phyloP scores from a whole-genome alignment of 345 rosid species.

The Murraya paniculata region DNA sequence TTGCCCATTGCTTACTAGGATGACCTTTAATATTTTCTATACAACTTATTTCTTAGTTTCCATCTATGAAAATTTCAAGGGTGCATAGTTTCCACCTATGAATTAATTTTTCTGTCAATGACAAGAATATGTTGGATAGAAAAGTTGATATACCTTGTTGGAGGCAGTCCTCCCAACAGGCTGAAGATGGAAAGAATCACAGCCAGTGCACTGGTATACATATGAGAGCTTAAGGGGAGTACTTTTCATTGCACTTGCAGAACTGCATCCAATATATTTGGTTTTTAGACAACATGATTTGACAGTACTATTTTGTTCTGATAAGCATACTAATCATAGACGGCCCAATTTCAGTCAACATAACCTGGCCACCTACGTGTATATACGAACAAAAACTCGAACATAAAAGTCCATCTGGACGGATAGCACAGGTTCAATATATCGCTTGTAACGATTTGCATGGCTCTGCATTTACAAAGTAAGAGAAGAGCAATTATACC shows the following conservation, averaged over 20 bases:
- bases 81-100: neutral
- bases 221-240: conserved; percentile 99
- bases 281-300: conserved; percentile 15
- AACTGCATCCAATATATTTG: conserved; percentile 52
- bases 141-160: conserved; percentile 64
- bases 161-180: conserved; percentile 80
- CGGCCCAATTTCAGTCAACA: neutral
- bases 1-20: neutral
- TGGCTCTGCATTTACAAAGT: conserved; percentile 65
- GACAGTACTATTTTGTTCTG: neutral
- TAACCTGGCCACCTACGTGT: conserved; percentile 60
- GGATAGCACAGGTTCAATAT: conserved; percentile 90
- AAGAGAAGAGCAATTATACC: neutral
- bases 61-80: neutral
- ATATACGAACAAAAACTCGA: conserved; percentile 91
- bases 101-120: neutral
- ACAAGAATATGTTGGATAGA: neutral
- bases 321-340: neutral
- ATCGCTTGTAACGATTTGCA: conserved; percentile 97
- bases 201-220: conserved; percentile 94
- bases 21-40: neutral
- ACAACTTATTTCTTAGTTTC: neutral
- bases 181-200: conserved; percentile 98
- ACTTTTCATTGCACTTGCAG: conserved; percentile 96
- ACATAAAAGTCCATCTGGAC: conserved; percentile 97